Conservation (phyloP, 1,284 basidiomycete species). For the Bondarzewia mesenterica region DNA sequence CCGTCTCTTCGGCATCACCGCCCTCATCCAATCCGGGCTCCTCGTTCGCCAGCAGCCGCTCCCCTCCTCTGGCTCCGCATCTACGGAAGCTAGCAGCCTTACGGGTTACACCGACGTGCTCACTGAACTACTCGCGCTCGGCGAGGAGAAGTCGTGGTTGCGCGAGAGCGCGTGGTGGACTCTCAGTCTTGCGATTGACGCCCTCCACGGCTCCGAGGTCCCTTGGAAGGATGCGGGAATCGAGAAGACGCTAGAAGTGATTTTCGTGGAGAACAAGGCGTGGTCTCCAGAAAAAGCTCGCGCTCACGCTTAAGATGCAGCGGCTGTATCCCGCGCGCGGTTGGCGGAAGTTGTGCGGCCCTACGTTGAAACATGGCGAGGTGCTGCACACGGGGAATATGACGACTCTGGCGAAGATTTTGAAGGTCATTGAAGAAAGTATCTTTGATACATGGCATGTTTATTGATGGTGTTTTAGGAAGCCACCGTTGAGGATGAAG, state of each 20-base stretch:
- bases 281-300: slow-evolving; percentile 89
- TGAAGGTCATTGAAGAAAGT: slow-evolving; percentile 50
- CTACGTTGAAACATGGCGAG: slow-evolving; percentile 70
- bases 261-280: slow-evolving; percentile 45
- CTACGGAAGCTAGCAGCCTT: slow-evolving; percentile 45
- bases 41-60: slow-evolving; percentile 55
- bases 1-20: slow-evolving; percentile 82
- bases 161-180: slow-evolving; percentile 90
- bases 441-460: not conserved
- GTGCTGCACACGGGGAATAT: slow-evolving; percentile 70
- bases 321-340: slow-evolving; percentile 47
- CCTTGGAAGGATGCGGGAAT: slow-evolving; percentile 71
- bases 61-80: slow-evolving; percentile 42
- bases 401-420: slow-evolving; percentile 61
- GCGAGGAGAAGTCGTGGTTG: slow-evolving; percentile 86
- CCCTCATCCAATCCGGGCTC: slow-evolving; percentile 76
- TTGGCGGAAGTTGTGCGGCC: slow-evolving; percentile 64
- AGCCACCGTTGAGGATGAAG: slow-evolving; percentile 53
- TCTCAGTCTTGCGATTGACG: slow-evolving; percentile 56
- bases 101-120: slow-evolving; percentile 61
- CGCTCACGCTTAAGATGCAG: slow-evolving; percentile 70
- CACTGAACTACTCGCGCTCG: slow-evolving; percentile 59
- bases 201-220: slow-evolving; percentile 40
- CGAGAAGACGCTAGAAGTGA: slow-evolving; percentile 37
- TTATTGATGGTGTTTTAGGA: slow-evolving; percentile 17